phyloP scores from a whole-genome alignment of 257 asterid genomes.

The Nemophila menziesii region DNA sequence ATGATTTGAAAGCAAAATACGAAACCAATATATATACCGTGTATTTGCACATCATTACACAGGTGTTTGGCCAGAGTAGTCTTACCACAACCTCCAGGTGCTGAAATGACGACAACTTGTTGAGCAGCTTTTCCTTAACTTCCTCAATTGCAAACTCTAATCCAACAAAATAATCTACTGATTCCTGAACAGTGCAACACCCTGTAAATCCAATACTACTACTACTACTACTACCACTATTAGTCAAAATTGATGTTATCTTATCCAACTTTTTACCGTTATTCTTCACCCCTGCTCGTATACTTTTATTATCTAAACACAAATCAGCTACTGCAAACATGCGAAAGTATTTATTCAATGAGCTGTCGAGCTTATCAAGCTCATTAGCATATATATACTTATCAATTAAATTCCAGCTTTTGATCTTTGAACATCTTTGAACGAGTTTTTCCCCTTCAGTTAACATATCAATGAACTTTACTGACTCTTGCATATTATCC shows the following conservation, averaged over 20 bases:
- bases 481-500: constrained; percentile 16
- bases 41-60: constrained; percentile 17
- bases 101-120: constrained; percentile 22
- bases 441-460: constrained; percentile 18
- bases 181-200: constrained; percentile 12
- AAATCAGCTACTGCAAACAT: constrained; percentile 18
- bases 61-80: constrained; percentile 21
- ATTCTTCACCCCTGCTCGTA: constrained; percentile 8
- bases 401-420: constrained; percentile 11
- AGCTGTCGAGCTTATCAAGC: constrained; percentile 10
- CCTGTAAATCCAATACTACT: constrained; percentile 12
- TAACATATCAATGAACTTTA: constrained; percentile 4
- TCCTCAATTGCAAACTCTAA: constrained; percentile 16
- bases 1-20: constrained; percentile 12
- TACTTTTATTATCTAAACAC: constrained; percentile 18
- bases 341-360: constrained; percentile 16
- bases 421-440: constrained; percentile 13
- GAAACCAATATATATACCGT: constrained; percentile 14
- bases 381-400: constrained; percentile 17
- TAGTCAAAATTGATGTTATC: constrained; percentile 1
- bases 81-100: constrained; percentile 36
- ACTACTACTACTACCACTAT: too few relatives aligned
- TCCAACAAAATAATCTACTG: constrained; percentile 18
- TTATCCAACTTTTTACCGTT: constrained; percentile 14
- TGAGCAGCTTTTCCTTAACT: constrained; percentile 17